phyloP scores from a whole-genome alignment of 169 alveolate genomes.

The Plasmodium vivax region DNA sequence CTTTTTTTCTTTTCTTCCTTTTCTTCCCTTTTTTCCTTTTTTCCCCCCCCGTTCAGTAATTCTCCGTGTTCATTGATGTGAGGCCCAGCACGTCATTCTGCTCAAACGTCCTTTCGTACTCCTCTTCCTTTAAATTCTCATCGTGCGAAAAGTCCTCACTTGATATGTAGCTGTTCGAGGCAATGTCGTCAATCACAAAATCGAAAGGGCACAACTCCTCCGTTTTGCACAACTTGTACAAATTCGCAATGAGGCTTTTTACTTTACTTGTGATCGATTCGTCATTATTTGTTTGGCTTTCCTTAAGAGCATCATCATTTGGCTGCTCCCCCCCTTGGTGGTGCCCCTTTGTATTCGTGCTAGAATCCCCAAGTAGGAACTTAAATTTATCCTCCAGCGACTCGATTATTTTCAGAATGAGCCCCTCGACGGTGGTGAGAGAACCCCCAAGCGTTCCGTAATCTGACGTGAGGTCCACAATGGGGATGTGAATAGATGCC shows the following conservation, averaged over 20 bases:
- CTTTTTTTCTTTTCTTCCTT: background rate
- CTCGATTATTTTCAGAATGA: constrained; percentile 87
- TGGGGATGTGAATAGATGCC: constrained; percentile 92
- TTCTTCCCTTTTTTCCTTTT: background rate
- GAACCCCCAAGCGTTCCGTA: constrained; percentile 88
- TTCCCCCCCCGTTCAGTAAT: constrained; percentile 72
- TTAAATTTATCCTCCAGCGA: constrained; percentile 89
- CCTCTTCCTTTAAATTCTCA: constrained; percentile 84
- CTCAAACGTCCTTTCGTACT: constrained; percentile 92
- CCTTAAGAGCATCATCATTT: background rate
- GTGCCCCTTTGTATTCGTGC: constrained; percentile 76
- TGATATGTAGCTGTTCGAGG: constrained; percentile 92
- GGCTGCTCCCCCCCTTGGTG: constrained; percentile 75
- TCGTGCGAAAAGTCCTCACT: constrained; percentile 81
- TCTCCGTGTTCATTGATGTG: constrained; percentile 92
- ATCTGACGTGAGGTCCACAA: constrained; percentile 92
- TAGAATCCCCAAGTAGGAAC: constrained; percentile 95
- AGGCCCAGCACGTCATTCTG: constrained; percentile 95
- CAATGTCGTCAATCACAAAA: constrained; percentile 93
- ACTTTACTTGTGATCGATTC: constrained; percentile 30
- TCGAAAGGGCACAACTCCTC: constrained; percentile 82
- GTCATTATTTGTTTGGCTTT: constrained; percentile 1
- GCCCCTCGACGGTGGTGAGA: constrained; percentile 96
- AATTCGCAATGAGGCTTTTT: constrained; percentile 20
- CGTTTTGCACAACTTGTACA: constrained; percentile 62